Evolutionary conservation across 140 eudicot species (phyloP), one percentile per base, ranked within the genome.

Genomic region (Erigeron philadelphicus): DNA sequence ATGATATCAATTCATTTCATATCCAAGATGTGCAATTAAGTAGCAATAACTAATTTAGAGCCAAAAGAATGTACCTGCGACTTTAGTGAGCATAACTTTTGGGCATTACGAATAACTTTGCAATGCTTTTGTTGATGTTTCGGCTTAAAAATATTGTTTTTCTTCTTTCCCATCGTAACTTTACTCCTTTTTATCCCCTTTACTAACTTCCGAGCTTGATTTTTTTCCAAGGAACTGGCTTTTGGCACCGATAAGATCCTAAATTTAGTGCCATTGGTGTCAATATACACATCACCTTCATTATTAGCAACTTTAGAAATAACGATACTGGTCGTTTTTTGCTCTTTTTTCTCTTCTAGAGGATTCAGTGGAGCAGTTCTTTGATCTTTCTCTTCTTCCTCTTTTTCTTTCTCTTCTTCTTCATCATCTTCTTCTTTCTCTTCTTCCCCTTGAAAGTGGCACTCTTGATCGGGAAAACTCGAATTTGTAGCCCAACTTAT

Each of bases 281-380:
- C 98, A 15, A 92, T 72, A 76, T 88, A 91, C 9, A 88, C 96
- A 48, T 84, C 88, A 53, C 88, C 89, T 75, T 86, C 92, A 48
- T 77, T 71, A 54, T 62, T 79, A 64, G 78, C 80, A 57, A 77
- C 86, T 57, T 52, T 75, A 3, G 62, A 35, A 80, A 61, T 66
- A 3, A 45, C 59, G 5, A 62, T 72, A 31, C 3, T 31, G 13
- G 85, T 69, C 35, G 17, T 17, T 35, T 61, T 61, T 25, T 64
- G 53, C 76, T 63, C 78, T 68, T 71, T 70, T 71, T 69, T 60
- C 58, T 66, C 80, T 72, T 69, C 82, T 42, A 2, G 5, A 31
- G 38, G 38, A 31, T 31, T 31, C 2, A 31, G 38, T 2, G 49
- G 0, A 45, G 12, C 49, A 31, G 49, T 4, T 45, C 12, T 45